Conservation (phyloP, 164 flowering plant genomes). For the Tetracentron sinense region DNA sequence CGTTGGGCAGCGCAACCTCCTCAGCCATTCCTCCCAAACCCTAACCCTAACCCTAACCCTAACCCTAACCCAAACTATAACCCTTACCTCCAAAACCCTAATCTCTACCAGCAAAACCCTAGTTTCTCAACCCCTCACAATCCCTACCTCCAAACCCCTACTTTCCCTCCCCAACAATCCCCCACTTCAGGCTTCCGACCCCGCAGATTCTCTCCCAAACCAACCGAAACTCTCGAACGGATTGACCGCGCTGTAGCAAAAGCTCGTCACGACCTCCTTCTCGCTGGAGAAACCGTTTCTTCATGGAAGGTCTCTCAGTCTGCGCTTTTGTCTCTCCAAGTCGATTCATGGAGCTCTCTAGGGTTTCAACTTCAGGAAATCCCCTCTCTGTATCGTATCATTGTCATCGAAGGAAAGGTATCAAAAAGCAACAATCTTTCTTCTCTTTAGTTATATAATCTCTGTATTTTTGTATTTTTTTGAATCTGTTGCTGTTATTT, state of each 20-base stretch:
- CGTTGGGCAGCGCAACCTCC: conserved; percentile 10
- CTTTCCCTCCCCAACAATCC: conserved; percentile 12
- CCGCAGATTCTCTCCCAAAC: neutral
- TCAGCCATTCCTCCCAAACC: conserved; percentile 15
- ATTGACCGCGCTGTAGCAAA: conserved; percentile 42
- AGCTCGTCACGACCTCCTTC: conserved; percentile 40
- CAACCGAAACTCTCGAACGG: conserved; percentile 26
- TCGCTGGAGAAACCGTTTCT: conserved; percentile 52
- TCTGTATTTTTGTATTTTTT: neutral
- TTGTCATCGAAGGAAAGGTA: conserved; percentile 72
- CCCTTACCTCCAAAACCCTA: conserved; percentile 17
- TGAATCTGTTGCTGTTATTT: conserved; percentile 12
- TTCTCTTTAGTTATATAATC: neutral
- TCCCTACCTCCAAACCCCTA: conserved; percentile 16
- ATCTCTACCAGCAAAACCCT: conserved; percentile 9
- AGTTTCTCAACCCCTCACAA: neutral
- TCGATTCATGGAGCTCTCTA: conserved; percentile 61
- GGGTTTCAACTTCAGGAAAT: conserved; percentile 68
- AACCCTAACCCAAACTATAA: conserved; percentile 2
- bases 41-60: neutral
- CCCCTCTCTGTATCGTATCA: conserved; percentile 55
- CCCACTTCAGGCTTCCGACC: neutral
- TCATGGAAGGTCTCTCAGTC: conserved; percentile 56
- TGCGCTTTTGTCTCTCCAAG: conserved; percentile 40
- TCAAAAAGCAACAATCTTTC: neutral